These are phyloP conservation scores for Penicillium nordicum DNA, from an alignment of 2,329 filamentous ascomycete species.

Conservation along the genomic window DNA sequence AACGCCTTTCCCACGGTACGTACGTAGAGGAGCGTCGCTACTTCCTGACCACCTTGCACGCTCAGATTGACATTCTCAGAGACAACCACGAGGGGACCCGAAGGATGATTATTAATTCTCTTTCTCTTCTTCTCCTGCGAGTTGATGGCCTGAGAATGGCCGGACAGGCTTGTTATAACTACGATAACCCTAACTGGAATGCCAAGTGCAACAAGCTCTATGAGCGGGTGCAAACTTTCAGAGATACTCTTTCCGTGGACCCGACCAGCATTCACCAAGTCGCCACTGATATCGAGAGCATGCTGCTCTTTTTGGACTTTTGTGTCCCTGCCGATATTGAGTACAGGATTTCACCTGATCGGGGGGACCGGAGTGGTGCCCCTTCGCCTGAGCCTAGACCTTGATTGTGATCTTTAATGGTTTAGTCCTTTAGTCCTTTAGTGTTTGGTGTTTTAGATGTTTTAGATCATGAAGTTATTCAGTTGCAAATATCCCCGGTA, in stretches of 20 bases:
- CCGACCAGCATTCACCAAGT: neutral
- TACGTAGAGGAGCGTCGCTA: neutral
- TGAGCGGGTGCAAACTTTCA: neutral
- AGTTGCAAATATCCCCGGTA: neutral
- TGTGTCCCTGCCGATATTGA: neutral
- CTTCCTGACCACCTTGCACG: slow-evolving; percentile 1
- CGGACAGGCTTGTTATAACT: neutral
- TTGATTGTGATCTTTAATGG: neutral
- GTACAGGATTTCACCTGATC: neutral
- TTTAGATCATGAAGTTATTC: neutral
- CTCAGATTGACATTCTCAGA: slow-evolving; percentile 5
- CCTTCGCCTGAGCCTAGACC: slow-evolving; percentile 3
- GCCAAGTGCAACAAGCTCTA: neutral
- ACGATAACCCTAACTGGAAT: neutral
- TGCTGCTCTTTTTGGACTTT: neutral
- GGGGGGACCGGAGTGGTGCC: slow-evolving; percentile 5
- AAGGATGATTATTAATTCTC: neutral
- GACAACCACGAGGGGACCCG: neutral
- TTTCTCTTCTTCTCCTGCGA: neutral
- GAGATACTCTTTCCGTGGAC: neutral
- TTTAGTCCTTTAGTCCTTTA: neutral
- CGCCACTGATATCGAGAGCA: neutral
- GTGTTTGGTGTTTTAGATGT: neutral
- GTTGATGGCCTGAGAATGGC: neutral
- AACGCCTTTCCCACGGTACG: neutral